Base-by-base conservation (phyloP, 2,329 filamentous ascomycete species). In the Phoma sp. region DNA sequence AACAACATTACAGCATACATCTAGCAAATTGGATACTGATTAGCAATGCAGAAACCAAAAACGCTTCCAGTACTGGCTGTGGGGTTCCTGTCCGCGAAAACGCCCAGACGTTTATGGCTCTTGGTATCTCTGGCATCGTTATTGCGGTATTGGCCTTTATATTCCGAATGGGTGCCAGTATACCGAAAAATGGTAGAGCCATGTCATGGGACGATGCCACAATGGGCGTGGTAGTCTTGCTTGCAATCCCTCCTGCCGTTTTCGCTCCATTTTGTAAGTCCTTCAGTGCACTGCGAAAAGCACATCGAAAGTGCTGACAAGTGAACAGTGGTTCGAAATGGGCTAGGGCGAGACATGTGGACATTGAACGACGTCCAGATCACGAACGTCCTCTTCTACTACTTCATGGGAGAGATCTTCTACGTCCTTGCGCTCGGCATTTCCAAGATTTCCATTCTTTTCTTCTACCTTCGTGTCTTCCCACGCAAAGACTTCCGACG, bases 301-400 rank as follows among this genome's bases (percentile, higher is more conserved):
- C 7, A 23, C 7, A 14, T 12, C 14, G 21, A 7, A 10, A 20
- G 12, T 20, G 15, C 42, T 59, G n/a, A 59, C 36, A 15, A 5
- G 55, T 65, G 15, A 73, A 75, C 9, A 66, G 62, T 66, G 47
- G 47, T 53, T 0, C 25, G 61, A 3, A 64, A 64, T 43, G 82
- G 82, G 0, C 65, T 83, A 7, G 80, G 82, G 4, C 74, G 67
- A n/a, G 81, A 84, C 45, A 75, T 83, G 18, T 84, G 81, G 81
- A 81, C 79, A 0, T 52, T 84, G 14, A 56, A 69, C 0, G 59
- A 68, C 0, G 57, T 71, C 0, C 64, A 76, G 21, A 76, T 84
- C 36, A 79, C 75, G 17, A 66, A 66, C 2, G 79, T 84, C n/a
- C 66, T 74, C n/a, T 47, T 46, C 11, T 67, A 55, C 48, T 66